A percentile compares a stretch with the other conserved stretches of the same genome.
Conservation (phyloP, 495 filamentous ascomycete species). For the Talaromyces stipitatus region DNA sequence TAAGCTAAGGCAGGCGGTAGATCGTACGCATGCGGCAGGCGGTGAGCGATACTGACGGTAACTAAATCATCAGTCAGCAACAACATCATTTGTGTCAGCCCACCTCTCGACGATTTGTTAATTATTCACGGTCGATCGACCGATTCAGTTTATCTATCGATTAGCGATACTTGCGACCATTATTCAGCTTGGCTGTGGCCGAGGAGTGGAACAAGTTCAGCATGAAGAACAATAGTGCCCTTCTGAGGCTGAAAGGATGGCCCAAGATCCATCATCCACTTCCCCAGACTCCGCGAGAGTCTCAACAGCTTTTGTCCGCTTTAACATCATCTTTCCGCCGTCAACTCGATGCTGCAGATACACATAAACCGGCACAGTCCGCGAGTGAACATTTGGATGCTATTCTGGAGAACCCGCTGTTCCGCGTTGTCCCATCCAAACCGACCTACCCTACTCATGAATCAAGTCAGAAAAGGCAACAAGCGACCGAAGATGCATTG, state of each 20-base stretch:
- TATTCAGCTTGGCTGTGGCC: too few species aligned
- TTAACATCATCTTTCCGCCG: slow-evolving; percentile 71
- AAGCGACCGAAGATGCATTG: slow-evolving; percentile 2
- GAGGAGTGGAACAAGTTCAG: too few species aligned
- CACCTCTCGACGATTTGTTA: too few species aligned
- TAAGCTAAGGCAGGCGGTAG: too few species aligned
- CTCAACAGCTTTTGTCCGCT: slow-evolving; percentile 56
- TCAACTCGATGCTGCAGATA: slow-evolving; percentile 49
- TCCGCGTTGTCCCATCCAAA: slow-evolving; percentile 27
- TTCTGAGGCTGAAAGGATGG: slow-evolving; percentile 44
- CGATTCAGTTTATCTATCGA: too few species aligned
- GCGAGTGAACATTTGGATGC: slow-evolving; percentile 51
- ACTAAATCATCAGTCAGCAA: neutral
- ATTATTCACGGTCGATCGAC: too few species aligned
- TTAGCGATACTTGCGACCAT: too few species aligned
- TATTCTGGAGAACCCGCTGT: slow-evolving; percentile 66
- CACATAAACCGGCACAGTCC: slow-evolving; percentile 25
- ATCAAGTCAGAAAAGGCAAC: neutral
- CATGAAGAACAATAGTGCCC: slow-evolving; percentile 35
- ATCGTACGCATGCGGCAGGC: neutral
- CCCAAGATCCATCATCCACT: slow-evolving; percentile 65
- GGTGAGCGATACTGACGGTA: neutral
- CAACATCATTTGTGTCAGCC: too few species aligned
- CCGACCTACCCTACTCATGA: neutral
- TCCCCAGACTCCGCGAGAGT: slow-evolving; percentile 55